These are phyloP conservation scores for Corchorus capsularis DNA, from an alignment of 345 rosid species.

Conservation along the genomic window DNA sequence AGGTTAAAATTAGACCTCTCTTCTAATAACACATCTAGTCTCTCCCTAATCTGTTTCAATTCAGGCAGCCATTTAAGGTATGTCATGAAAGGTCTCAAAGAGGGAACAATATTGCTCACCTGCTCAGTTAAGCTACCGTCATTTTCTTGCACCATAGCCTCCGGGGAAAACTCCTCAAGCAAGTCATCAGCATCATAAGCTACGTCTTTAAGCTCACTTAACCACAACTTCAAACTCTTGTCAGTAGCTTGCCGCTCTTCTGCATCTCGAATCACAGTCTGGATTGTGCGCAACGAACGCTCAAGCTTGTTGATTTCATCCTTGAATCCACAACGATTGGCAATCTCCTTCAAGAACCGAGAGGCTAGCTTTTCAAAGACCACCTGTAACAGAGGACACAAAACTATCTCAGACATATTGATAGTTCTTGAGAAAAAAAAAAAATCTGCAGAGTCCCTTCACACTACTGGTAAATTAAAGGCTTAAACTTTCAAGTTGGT, in stretches of 20 bases:
- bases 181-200: conserved; percentile 4
- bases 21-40: conserved; percentile 3
- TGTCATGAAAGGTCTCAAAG: neutral
- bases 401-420: neutral
- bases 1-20: conserved; percentile 8
- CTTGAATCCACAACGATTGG: neutral
- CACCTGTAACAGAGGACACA: conserved; percentile 7
- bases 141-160: neutral
- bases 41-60: neutral
- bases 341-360: neutral
- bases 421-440: too few relatives aligned
- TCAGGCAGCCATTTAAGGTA: conserved; percentile 1
- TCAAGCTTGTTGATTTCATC: conserved; percentile 20
- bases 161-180: neutral
- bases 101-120: neutral
- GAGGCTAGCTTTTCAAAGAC: conserved; percentile 17
- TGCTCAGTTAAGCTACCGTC: neutral
- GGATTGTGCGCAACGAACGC: neutral
- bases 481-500: too few relatives aligned
- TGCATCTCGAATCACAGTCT: neutral
- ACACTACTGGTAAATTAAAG: too few relatives aligned
- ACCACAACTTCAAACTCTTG: neutral
- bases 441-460: too few relatives aligned
- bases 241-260: conserved; percentile 14
- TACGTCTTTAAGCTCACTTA: neutral